phyloP scores from a whole-genome alignment of 306 rosid species.

The Adenanthera pavonina region DNA sequence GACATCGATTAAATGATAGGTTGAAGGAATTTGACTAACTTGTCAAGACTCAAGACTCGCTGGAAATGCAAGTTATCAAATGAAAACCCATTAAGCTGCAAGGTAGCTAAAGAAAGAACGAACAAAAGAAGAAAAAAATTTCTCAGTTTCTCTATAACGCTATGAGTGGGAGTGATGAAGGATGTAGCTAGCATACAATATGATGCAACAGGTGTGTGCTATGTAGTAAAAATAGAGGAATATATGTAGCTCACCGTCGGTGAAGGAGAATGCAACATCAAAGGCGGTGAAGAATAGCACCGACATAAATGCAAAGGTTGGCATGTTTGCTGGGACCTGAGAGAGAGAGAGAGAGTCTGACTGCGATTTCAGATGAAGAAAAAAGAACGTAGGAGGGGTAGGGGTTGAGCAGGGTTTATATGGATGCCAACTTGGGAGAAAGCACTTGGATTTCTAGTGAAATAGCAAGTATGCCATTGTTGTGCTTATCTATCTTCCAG shows the following conservation, averaged over 20 bases:
- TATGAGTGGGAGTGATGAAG: neutral
- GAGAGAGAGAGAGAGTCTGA: no score
- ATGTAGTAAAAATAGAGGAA: no score
- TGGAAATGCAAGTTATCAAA: neutral
- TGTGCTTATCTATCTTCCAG: neutral
- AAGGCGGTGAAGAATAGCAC: conserved; percentile 53
- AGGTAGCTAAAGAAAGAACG: neutral
- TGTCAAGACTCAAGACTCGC: neutral
- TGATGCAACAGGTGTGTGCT: neutral
- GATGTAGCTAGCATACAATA: neutral
- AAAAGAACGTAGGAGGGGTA: neutral
- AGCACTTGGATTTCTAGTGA: conserved; percentile 38
- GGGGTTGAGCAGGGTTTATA: conserved; percentile 45
- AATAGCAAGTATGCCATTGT: conserved; percentile 50
- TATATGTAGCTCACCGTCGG: conserved; percentile 55
- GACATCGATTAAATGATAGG: neutral
- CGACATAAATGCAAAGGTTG: conserved; percentile 39
- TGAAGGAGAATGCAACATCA: conserved; percentile 50
- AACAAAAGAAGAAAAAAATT: no score
- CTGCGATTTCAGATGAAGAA: neutral
- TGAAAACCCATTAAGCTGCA: neutral
- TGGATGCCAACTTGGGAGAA: conserved; percentile 44
- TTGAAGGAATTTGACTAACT: neutral
- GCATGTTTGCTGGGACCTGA: conserved; percentile 34
- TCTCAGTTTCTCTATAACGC: neutral